Percentiles rank a stretch among this genome's conserved stretches.
Conservation (phyloP, 129 eudicot species). For the Heracleum sosnowskyi region DNA sequence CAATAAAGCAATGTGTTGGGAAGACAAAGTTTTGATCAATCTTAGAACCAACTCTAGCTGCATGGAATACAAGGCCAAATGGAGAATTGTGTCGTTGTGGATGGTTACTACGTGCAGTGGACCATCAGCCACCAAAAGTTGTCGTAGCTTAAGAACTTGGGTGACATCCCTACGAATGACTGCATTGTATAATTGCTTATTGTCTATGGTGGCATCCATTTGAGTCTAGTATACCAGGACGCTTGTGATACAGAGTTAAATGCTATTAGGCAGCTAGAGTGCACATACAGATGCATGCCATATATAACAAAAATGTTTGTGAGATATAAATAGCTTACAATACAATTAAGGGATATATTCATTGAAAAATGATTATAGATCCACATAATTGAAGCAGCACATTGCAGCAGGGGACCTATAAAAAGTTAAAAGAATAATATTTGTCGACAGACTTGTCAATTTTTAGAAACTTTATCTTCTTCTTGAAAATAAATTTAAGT, state of each 20-base stretch:
- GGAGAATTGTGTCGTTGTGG: not conserved
- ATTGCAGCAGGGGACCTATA: not conserved
- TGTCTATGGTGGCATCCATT: not conserved
- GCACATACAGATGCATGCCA: not conserved
- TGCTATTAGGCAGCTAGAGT: not conserved
- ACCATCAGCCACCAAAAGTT: not conserved
- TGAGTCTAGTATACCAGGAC: not conserved
- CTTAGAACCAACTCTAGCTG: not conserved
- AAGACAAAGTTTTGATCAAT: not conserved
- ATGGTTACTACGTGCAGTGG: not conserved
- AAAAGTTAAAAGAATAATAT: too few species aligned
- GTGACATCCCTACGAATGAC: not conserved
- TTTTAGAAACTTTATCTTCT: not conserved
- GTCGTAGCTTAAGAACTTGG: not conserved
- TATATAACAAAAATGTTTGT: not conserved
- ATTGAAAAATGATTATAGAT: not conserved
- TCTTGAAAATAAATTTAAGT: not conserved
- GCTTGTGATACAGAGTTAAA: not conserved
- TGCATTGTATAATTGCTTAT: not conserved
- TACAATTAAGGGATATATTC: not conserved
- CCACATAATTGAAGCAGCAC: not conserved
- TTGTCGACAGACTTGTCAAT: too few species aligned
- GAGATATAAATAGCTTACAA: not conserved
- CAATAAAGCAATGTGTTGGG: not conserved
- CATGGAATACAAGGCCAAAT: not conserved